Base-by-base conservation (phyloP, 2,329 filamentous ascomycete genomes). In the Alternaria arbusti region DNA sequence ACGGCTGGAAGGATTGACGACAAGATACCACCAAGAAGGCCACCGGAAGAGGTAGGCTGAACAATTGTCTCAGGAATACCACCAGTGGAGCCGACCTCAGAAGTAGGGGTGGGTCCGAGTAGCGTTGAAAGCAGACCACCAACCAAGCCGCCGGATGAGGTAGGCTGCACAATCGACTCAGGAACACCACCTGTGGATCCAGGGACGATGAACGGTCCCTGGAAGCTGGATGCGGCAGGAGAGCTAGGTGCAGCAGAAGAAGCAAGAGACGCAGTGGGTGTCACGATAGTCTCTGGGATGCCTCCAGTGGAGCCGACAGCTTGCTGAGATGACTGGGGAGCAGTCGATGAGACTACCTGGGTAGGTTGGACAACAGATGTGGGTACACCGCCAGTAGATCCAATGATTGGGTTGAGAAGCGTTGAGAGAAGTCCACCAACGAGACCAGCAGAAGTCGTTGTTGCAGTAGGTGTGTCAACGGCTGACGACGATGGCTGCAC, bases 161-260 rank as follows among this genome's bases (percentile, higher is more conserved):
- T 67, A 15, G 71, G 70, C 51, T 61, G 36, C 11, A 67, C 25
- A 28, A 66, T 45, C 12, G 67, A 47, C 10, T 61, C 46, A 5
- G 69, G 66, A 20, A 67, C 5, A n/a, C 62, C 59, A 13, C 67
- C 71, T 36, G 71, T 72, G 6, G 69, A 68, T 36, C 71, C 73
- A 17, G 71, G 69, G 20, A 72, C 61, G 23, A 71, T 74, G 61
- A 74, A 73, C 5, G 71, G 68, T 7, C 71, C 70, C 1, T 67
- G 68, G 51, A 74, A 68, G 63, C 68, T 69, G 15, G 71, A 72
- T 13, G 67, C 52, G 22, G 59, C 61, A 26, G 61, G 22, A 30
- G 61, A 55, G 22, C 55, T 63, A 57, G 64, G 57, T 47, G 55
- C 50, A 15, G 61, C 57, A 44, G 66, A 59, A 30, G 60, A 30